These are phyloP conservation scores for Dictyophora rubrovolvata DNA, from an alignment of 768 basidiomycete species.

Conservation along the genomic window DNA sequence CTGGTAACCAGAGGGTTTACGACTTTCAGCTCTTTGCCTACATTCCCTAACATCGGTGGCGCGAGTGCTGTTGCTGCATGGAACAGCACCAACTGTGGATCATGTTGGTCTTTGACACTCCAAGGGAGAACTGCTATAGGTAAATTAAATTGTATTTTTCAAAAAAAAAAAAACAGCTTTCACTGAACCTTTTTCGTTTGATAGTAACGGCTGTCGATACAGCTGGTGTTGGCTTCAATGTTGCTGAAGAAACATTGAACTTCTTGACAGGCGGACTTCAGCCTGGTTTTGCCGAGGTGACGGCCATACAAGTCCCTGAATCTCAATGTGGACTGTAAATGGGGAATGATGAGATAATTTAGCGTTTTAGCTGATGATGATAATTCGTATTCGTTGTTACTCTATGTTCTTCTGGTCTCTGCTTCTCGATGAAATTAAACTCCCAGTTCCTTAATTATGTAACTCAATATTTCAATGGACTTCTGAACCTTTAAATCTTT, in stretches of 20 bases:
- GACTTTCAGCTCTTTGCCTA: slow-evolving; percentile 9
- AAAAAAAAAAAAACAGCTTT: background rate
- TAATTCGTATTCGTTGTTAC: no score
- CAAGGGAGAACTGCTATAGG: background rate
- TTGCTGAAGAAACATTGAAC: slow-evolving; percentile 23
- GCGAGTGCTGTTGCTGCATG: slow-evolving; percentile 12
- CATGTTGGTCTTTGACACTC: slow-evolving; percentile 25
- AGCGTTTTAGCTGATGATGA: no score
- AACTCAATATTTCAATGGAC: no score
- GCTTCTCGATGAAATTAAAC: no score
- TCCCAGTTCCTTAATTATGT: no score
- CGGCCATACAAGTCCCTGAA: slow-evolving; percentile 18
- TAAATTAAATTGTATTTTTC: background rate
- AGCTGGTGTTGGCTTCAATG: slow-evolving; percentile 29
- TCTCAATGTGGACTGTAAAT: slow-evolving; percentile 16
- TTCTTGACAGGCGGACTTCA: slow-evolving; percentile 17
- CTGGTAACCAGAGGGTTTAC: slow-evolving; percentile 26
- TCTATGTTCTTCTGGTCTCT: no score
- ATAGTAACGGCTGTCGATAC: slow-evolving; percentile 29
- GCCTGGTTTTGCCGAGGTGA: slow-evolving; percentile 19
- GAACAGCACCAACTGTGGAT: slow-evolving; percentile 23
- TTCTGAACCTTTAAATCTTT: no score
- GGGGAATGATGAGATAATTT: no score
- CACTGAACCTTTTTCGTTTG: background rate
- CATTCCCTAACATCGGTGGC: background rate